Base-by-base conservation (phyloP, 2,329 filamentous ascomycete species). In the Colletotrichum kahawae region DNA sequence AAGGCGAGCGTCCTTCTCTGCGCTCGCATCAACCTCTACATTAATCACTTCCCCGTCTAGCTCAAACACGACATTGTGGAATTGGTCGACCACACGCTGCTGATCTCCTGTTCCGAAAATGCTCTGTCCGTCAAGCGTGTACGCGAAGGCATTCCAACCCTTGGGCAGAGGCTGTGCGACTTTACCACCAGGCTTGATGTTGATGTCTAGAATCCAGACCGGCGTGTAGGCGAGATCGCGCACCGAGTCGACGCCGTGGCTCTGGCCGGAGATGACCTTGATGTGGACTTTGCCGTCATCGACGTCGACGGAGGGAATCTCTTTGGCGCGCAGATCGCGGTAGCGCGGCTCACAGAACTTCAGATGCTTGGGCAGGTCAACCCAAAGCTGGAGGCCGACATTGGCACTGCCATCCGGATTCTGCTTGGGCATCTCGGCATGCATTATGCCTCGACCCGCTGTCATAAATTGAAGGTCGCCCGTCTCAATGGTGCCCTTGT, bases 391-490 rank as follows among this genome's bases (percentile, higher is more conserved):
- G 86, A 98, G 91, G 38, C 96, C 96, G 69, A 97, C 90, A 83
- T 96, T 98, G 74, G 93, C 87, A 71, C 88, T 91, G 66, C 95
- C 95, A 82, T 97, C 94, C 1, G 89, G 83, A 82, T 95, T 95
- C 81, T 94, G 92, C 70, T 91, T 90, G 12, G 96, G 96, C 95
- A 98, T 98, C 85, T 98, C 96, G 48, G 96, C 95, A 84, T 98
- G 97, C 84, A 98, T 94, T 80, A 98, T 97, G 56, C 96, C 96
- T 24, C 90, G 88, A 5, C 96, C 96, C 1, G 96, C 96, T 0
- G 96, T 98, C 97, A 98, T 98, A 89, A 98, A 98, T 83, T 98
- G 96, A 63, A 98, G 86, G 82, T 98, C 96, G n/a, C 96, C 96
- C 0, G 94, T 86, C 76, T 93, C 90, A 79, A 98, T 95, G 5